Evolutionary conservation across 352 stramenopile genomes (phyloP), one percentile per base, ranked within the genome.

Genomic region (Phytophthora litchii): DNA sequence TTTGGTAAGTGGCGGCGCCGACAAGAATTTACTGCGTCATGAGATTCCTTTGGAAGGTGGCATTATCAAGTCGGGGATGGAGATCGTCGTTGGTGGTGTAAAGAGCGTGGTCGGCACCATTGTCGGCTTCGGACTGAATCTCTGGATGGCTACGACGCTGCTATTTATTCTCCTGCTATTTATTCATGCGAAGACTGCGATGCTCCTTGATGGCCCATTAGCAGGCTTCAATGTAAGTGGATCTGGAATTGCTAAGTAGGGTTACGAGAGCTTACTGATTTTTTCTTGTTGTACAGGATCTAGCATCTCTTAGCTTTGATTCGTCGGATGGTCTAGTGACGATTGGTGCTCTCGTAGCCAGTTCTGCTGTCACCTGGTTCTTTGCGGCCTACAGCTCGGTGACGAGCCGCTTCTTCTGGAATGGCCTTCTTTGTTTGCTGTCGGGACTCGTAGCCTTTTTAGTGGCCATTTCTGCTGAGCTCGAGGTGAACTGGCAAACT

Each of bases 151-250:
- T 11, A 46, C 58, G 29, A 66, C 74, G 40, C 48, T 91, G 57
- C 68, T 92, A 66, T 89, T 89, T 73, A 78, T 85, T 58, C 54
- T 88, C 36, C 57, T 91, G 67, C 72, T 89, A 73, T 88, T 88
- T 80, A 76, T 87, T 64, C 83, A 92, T 62, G 80, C 79, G 29
- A 74, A 88, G 64, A 70, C 83, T 25, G 69, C 64, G 8, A 66
- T 89, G 59, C 64, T 92, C 34, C 37, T 72, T 16, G 54, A 75
- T 37, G 72, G 80, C 0, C 83, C 83, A 3, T 40, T 82, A 19
- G 54, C 52, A 59, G 83, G 80, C 41, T 77, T 92, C 41, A 74
- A 80, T 56, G 79, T 87, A 72, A 17, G 70, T 68, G 32, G 32
- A 29, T 45, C 14, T 35, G 19, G 1, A n/a, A 17, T 6, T 57